A percentile compares a stretch with the other conserved stretches of the same genome.
Evolutionary conservation across 306 rosid species (phyloP).

Genomic region (Vigna trinervia): DNA sequence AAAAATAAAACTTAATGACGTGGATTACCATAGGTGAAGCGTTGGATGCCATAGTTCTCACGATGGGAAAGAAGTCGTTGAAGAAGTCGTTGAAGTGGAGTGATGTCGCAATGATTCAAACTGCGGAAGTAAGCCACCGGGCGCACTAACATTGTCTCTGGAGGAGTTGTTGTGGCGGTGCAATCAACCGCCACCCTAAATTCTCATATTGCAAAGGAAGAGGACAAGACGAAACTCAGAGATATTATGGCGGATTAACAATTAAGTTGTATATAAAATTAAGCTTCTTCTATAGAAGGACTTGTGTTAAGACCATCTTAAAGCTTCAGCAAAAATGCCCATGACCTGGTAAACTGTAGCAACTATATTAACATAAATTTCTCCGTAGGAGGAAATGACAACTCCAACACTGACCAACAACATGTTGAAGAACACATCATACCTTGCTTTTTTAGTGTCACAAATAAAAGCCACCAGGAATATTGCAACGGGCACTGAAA

Average conservation of each 20-base stretch:
- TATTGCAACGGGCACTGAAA: conserved; percentile 96
- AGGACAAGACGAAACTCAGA: too few relatives aligned
- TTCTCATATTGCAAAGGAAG: too few relatives aligned
- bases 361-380: conserved; percentile 85
- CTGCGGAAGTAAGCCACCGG: too few relatives aligned
- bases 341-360: conserved; percentile 93
- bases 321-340: conserved; percentile 94
- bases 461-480: conserved; percentile 83
- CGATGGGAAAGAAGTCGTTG: conserved; percentile 61
- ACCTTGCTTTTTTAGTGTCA: conserved; percentile 88
- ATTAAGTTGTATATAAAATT: too few relatives aligned
- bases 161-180: too few relatives aligned
- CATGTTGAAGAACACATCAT: conserved; percentile 93
- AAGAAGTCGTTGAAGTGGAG: conserved; percentile 70
- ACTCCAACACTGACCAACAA: conserved; percentile 97
- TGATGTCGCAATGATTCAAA: too few relatives aligned
- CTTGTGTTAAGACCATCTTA: conserved; percentile 95
- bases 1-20: too few relatives aligned
- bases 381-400: conserved; percentile 91
- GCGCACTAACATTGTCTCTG: too few relatives aligned
- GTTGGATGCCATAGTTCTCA: conserved; percentile 61
- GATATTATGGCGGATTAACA: too few relatives aligned
- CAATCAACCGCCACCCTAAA: too few relatives aligned
- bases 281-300: conserved; percentile 82
- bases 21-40: conserved; percentile 78